Evolutionary conservation across 2,329 filamentous ascomycete species (phyloP), one percentile per base, ranked within the genome.

Genomic region (Talaromyces atroroseus): DNA sequence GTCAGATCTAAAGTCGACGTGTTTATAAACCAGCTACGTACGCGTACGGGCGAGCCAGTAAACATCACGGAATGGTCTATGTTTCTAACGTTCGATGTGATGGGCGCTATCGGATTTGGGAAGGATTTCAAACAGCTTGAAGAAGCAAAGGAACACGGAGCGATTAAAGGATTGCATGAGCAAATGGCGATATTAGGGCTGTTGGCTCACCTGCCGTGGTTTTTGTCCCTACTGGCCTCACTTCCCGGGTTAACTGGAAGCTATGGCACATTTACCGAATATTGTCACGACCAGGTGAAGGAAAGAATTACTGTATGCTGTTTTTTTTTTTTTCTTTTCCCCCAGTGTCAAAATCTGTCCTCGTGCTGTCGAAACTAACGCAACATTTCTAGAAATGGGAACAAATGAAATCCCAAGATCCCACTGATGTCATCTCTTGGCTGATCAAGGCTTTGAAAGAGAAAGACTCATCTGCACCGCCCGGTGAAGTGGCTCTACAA

Each of bases 401-500:
- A n/a, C n/a, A n/a, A n/a, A n/a, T n/a, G n/a, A n/a, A n/a, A n/a
- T n/a, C n/a, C n/a, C n/a, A n/a, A n/a, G n/a, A n/a, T n/a, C n/a
- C n/a, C n/a, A n/a, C n/a, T n/a, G 72, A 76, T 57, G 65, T 77
- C 26, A 58, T 72, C 5, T 72, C 72, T 0, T 76, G 73, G 73
- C 60, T 76, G 5, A 45, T 75, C 14, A 74, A 74, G 53, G 70
- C 73, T 5, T 61, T 69, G 5, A 64, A 68, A 10, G 70, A 75
- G 16, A 69, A 69, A 21, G 70, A 74, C 20, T 56, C 62, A 2
- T 68, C 68, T 1, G 72, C 71, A 0, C 62, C 72, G 5, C 68
- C 69, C 5, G 68, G 64, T 0, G 48, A 61, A 51, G 63, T 18
- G 24, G 10, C 50, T 29, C 40, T 52, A 21, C 38, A 52, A 14